phyloP scores from a whole-genome alignment of 441 rosid genomes.

The Pelargonium fulgidum region DNA sequence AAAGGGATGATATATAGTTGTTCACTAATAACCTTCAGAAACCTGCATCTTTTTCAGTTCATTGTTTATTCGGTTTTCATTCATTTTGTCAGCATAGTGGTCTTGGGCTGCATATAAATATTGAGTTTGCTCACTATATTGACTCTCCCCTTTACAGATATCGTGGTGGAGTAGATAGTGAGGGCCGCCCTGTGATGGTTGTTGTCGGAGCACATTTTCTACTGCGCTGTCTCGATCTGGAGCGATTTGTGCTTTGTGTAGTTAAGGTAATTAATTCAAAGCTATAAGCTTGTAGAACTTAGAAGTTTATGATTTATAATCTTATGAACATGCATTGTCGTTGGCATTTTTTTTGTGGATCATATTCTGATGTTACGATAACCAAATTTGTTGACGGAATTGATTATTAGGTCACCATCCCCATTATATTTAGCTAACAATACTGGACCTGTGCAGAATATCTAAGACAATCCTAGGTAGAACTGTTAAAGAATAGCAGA shows the following conservation, averaged over 20 bases:
- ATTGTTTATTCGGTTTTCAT: constrained; percentile 11
- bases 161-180: constrained; percentile 95
- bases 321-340: constrained; percentile 2
- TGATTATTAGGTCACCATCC: neutral
- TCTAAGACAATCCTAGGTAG: neutral
- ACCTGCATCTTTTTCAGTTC: constrained; percentile 7
- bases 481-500: neutral
- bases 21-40: too few species aligned
- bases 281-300: constrained; percentile 2
- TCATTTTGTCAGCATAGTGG: neutral
- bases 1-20: neutral
- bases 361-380: neutral
- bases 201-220: constrained; percentile 98
- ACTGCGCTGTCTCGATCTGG: constrained; percentile 88
- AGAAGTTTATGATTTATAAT: constrained; percentile 12
- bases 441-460: neutral
- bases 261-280: constrained; percentile 50
- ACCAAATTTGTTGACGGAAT: neutral
- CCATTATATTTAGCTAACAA: neutral
- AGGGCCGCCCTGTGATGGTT: constrained; percentile 95
- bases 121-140: constrained; percentile 13
- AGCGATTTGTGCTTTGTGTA: constrained; percentile 76
- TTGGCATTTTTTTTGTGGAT: neutral
- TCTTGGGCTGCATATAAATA: constrained; percentile 12
- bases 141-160: constrained; percentile 44